Base-by-base conservation (phyloP, 306 rosid genomes). In the Prunus campanulata region DNA sequence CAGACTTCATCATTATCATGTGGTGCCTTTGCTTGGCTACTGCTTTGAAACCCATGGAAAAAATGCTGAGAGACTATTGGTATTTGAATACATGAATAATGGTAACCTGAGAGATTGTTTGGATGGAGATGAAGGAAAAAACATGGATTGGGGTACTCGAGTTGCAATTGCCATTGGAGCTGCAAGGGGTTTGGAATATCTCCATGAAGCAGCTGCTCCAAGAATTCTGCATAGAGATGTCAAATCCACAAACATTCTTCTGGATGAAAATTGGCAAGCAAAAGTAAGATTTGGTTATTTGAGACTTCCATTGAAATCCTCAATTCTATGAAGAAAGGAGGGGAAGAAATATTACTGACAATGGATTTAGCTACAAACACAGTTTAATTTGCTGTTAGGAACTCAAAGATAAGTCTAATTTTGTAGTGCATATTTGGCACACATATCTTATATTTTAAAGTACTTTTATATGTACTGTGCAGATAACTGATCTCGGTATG, bases 401-500 rank as follows among this genome's bases (percentile, higher is more conserved):
- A 47, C 16, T 47, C n/a, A 32, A 74, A 70, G 77, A 27, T 20
- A 47, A 16, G 42, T 19, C 46, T 42, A 11, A 3, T 49, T 11
- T 20, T 70, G 24, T 20, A 11, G 44, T 11, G 3, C 46, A 44
- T 18, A 12, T 44, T 25, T 15, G 15, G 54, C 55, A 35, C 50
- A 47, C 20, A 55, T 73, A 11, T 64, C 20, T 65, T 44, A 50
- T 54, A 72, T 48, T 66, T 42, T 1, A 35, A 74, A 68, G 72
- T 64, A 44, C 44, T 70, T 60, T 82, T 14, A 13, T 71, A 35
- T 67, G 27, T 35, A 61, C 44, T 57, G 11, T 75, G 85, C 89
- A 95, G 99, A 92, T 95, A 83, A 92, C 99, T 74, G 99, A 95
- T 85, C 97, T 95, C 64, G 99, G 99, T 71, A 85, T 92, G 99